Conservation (phyloP, 108 stramenopile species). For the Hondaea fermentalgiana region DNA sequence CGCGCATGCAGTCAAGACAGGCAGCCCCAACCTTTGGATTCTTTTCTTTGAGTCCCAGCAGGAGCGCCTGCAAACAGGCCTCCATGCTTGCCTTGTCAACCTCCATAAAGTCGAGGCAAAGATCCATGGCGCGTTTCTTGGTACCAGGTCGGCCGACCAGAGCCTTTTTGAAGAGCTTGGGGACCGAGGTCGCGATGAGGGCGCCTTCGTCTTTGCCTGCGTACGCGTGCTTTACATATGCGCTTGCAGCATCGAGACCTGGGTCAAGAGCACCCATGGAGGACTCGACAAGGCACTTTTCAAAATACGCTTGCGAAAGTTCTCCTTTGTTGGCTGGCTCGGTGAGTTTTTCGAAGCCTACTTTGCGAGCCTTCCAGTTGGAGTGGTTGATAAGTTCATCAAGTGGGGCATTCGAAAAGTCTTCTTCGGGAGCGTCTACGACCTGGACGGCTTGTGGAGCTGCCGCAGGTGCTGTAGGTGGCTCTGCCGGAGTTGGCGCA, state of each 20-base stretch:
- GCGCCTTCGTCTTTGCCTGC: not conserved
- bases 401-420: not conserved
- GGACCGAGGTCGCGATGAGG: not conserved
- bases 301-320: not conserved
- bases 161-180: not conserved
- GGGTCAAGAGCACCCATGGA: not conserved
- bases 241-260: not conserved
- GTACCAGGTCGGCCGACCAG: not conserved
- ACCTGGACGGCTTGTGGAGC: not conserved
- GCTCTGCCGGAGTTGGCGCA: not conserved
- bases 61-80: not conserved
- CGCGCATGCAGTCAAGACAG: not conserved
- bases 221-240: not conserved
- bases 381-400: not conserved
- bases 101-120: not conserved
- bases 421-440: not conserved
- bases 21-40: not conserved
- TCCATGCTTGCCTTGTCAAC: not conserved
- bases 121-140: not conserved
- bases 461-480: not conserved
- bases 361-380: constrained; percentile 1
- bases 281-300: not conserved
- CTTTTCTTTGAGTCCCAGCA: not conserved
- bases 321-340: not conserved
- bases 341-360: not conserved